phyloP scores from a whole-genome alignment of 108 stramenopile genomes.

The Discostella pseudostelligera region DNA sequence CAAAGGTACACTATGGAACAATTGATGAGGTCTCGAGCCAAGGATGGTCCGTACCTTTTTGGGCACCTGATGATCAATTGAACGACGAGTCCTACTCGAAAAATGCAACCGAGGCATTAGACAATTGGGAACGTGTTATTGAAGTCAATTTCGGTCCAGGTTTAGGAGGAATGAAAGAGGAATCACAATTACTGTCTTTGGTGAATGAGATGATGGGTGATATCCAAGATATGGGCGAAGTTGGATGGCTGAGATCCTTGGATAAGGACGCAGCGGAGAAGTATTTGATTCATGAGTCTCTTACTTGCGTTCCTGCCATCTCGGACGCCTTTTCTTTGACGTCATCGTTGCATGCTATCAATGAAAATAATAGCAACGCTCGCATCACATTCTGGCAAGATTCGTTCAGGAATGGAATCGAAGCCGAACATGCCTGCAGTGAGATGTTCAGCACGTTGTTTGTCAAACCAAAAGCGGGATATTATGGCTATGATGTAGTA shows the following conservation, averaged over 20 bases:
- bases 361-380: background rate
- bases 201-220: slow-evolving; percentile 46
- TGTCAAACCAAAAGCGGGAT: slow-evolving; percentile 36
- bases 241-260: slow-evolving; percentile 23
- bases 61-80: background rate
- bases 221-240: slow-evolving; percentile 50
- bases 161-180: slow-evolving; percentile 45
- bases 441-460: slow-evolving; percentile 46
- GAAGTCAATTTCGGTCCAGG: slow-evolving; percentile 41
- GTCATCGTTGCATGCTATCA: slow-evolving; percentile 10
- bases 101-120: slow-evolving; percentile 29
- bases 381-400: slow-evolving; percentile 39
- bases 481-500: slow-evolving; percentile 39
- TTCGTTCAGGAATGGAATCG: slow-evolving; percentile 33
- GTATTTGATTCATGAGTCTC: slow-evolving; percentile 19
- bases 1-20: slow-evolving; percentile 42
- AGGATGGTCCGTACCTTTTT: slow-evolving; percentile 41
- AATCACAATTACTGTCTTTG: slow-evolving; percentile 24
- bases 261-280: slow-evolving; percentile 5
- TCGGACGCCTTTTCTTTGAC: slow-evolving; percentile 44
- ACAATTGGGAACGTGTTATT: slow-evolving; percentile 43
- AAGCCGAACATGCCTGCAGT: slow-evolving; percentile 42
- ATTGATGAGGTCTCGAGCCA: slow-evolving; percentile 40
- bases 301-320: slow-evolving; percentile 23
- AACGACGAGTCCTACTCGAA: background rate